Base-by-base conservation (phyloP, 805 yeast genomes). In the Starmerella powellii region DNA sequence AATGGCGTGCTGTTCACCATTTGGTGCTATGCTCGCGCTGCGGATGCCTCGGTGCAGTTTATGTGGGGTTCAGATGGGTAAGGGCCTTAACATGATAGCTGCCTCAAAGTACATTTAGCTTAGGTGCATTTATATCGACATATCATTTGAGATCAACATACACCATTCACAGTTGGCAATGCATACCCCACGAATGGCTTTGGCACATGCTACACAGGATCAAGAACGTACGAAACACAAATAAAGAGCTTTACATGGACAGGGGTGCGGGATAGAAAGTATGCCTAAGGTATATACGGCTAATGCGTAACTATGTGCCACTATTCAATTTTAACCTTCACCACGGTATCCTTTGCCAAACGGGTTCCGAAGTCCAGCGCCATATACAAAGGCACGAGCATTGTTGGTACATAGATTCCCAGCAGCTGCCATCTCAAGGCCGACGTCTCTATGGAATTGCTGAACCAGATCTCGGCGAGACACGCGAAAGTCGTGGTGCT, bases 401-500 rank as follows among this genome's bases (percentile, higher is more conserved):
- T 69, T 15, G 84, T 82, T n/a, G 94, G 94, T 1, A 68, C 52
- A 56, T 84, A 84, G 8, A 81, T 63, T 4, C 59, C 65, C 8
- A 72, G 42, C 44, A 83, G 62, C 11, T 69, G 70, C 40, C 62
- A 53, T 33, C 76, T 76, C 0, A 29, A 32, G 0, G 18, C 12
- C 2, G 59, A 45, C 37, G 77, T 57, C 0, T 72, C 74, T 29
- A 63, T 46, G 17, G 46, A 18, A 13, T 34, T 31, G n/a, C 40
- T 26, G 13, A 57, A 49, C 27, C 27, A 19, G 37, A 33, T 33
- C 10, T 64, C 66, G 2, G 65, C 65, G 4, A 49, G 61, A 57
- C 96, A 88, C 19, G 77, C 72, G 29, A 77, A 59, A 0, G 95
- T 85, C 4, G 95, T 85, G 39, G 80, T 64, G 3, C 79, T 64